A percentile compares a stretch with the other conserved stretches of the same genome.
Conservation (phyloP, 1,284 basidiomycete species). For the Calocybe gambosa region DNA sequence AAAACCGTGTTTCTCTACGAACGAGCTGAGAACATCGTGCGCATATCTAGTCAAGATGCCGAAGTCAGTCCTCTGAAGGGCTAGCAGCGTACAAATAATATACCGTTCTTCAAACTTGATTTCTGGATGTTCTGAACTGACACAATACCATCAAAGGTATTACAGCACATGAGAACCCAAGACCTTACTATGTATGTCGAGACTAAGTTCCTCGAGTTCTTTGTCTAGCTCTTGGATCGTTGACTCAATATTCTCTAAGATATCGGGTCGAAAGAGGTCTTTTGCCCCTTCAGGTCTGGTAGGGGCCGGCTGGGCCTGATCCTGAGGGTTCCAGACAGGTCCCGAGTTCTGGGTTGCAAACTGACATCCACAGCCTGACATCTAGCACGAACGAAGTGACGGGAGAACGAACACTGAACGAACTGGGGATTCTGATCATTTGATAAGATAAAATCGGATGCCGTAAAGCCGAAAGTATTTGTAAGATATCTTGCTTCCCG, state of each 20-base stretch:
- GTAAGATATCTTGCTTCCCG: not conserved
- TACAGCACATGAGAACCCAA: not conserved
- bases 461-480: not conserved
- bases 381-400: not conserved
- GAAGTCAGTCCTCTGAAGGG: not conserved
- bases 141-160: not conserved
- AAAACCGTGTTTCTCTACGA: constrained; percentile 56
- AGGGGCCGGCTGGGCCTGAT: constrained; percentile 22
- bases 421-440: not conserved
- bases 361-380: constrained; percentile 15
- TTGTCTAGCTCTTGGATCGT: constrained; percentile 48
- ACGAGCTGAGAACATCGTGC: constrained; percentile 49
- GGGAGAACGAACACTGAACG: not conserved
- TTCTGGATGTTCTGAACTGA: constrained; percentile 50
- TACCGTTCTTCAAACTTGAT: constrained; percentile 52
- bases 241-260: constrained; percentile 49
- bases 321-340: constrained; percentile 29
- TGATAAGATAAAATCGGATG: constrained; percentile 11
- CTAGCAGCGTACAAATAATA: constrained; percentile 11
- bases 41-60: constrained; percentile 31
- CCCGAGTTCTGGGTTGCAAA: constrained; percentile 9
- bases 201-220: constrained; percentile 53
- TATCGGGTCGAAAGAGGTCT: constrained; percentile 35
- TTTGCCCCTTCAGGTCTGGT: constrained; percentile 20
- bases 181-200: constrained; percentile 59